These are phyloP conservation scores for Populus hybrid DNA, from an alignment of 441 rosid genomes.

Conservation along the genomic window DNA sequence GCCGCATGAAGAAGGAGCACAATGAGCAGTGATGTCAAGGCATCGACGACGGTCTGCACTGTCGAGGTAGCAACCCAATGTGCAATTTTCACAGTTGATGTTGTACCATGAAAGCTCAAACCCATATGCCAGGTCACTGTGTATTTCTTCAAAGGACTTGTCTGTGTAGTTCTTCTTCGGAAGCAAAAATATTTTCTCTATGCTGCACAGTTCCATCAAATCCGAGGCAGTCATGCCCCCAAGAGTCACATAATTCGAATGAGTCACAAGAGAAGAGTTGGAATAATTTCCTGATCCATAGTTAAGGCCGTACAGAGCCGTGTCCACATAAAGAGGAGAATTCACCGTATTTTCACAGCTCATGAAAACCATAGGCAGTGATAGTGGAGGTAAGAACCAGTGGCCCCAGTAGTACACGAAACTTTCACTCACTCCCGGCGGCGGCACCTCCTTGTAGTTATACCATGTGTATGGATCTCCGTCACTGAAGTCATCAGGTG, in stretches of 20 bases:
- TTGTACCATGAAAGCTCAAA: conserved; percentile 21
- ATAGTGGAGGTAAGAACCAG: not conserved
- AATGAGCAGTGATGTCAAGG: not conserved
- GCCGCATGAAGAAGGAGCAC: not conserved
- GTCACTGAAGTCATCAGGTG: no score
- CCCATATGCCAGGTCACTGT: conserved; percentile 3
- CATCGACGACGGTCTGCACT: not conserved
- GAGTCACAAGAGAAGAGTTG: not conserved
- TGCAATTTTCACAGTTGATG: not conserved
- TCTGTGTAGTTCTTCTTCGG: not conserved
- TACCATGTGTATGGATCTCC: no score
- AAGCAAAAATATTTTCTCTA: conserved; percentile 4
- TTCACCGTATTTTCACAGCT: not conserved
- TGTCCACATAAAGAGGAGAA: conserved; percentile 5
- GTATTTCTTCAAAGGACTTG: not conserved
- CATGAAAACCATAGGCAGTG: not conserved
- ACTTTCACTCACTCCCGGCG: rapidly evolving
- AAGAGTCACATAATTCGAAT: not conserved
- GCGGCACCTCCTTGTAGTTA: no score
- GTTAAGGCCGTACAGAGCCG: no score
- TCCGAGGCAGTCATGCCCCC: not conserved
- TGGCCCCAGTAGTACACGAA: no score
- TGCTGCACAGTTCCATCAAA: conserved; percentile 9
- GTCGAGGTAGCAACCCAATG: not conserved
- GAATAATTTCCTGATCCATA: not conserved